Percentiles rank a stretch among this genome's conserved stretches.
phyloP scores from a whole-genome alignment of 2,329 filamentous ascomycete genomes.

The Penicillium sp. region DNA sequence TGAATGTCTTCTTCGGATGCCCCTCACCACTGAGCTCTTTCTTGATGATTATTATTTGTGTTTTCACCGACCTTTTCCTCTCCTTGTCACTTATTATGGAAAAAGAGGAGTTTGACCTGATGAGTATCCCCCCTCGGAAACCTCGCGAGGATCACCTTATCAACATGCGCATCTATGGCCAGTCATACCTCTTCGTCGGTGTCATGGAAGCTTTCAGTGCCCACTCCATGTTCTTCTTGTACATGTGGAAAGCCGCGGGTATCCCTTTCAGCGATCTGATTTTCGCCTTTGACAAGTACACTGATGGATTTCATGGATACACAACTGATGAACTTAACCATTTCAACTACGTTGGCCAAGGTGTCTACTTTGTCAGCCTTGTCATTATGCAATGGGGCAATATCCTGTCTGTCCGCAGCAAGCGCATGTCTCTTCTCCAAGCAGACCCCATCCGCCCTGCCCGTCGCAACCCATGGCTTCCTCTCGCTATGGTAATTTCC shows the following conservation, averaged over 20 bases:
- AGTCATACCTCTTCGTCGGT: slow-evolving; percentile 55
- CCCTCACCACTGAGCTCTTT: slow-evolving; percentile 54
- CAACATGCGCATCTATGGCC: slow-evolving; percentile 53
- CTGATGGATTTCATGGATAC: slow-evolving; percentile 53
- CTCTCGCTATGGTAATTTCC: slow-evolving; percentile 49
- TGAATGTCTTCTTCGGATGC: slow-evolving; percentile 59
- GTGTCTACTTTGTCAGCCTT: slow-evolving; percentile 57
- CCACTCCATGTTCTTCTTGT: slow-evolving; percentile 57
- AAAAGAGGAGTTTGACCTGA: slow-evolving; percentile 56
- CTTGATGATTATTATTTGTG: slow-evolving; percentile 60
- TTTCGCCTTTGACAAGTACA: slow-evolving; percentile 52
- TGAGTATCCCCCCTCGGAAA: slow-evolving; percentile 53
- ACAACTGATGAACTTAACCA: slow-evolving; percentile 45
- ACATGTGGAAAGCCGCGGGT: slow-evolving; percentile 50
- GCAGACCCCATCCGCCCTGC: slow-evolving; percentile 50
- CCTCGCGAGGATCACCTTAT: slow-evolving; percentile 54
- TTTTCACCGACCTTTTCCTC: slow-evolving; percentile 57
- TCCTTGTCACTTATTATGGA: slow-evolving; percentile 57
- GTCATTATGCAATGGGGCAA: slow-evolving; percentile 58
- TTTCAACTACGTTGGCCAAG: slow-evolving; percentile 53
- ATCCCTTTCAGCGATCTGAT: slow-evolving; percentile 52
- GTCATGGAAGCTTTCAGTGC: slow-evolving; percentile 53
- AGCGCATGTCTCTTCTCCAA: slow-evolving; percentile 53
- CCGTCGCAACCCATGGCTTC: slow-evolving; percentile 53
- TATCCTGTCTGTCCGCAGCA: slow-evolving; percentile 53